Base-by-base conservation (phyloP, 371 early-diverging fungal species). In the Rhizopus stolonifer region DNA sequence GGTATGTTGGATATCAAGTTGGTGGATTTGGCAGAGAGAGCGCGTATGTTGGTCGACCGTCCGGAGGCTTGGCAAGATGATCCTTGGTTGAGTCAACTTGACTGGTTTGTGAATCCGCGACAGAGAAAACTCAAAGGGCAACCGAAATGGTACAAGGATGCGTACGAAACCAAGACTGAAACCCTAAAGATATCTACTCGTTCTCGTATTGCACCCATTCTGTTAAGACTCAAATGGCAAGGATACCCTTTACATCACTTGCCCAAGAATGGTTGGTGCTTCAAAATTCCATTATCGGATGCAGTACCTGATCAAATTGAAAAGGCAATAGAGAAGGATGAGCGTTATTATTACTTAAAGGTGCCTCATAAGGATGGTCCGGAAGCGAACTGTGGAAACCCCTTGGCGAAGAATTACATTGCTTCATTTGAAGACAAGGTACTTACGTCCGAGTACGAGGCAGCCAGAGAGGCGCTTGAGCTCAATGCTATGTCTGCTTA, bases 311-410 rank as follows among this genome's bases (percentile, higher is more conserved):
- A 44, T 4, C 32, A 58, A 40, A 15, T 23, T 29, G 26, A 18
- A 54, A 79, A 49, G 59, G 65, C 3, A 2, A 54, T 66, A 5
- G 14, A 48, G 0, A 34, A 54, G 5, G 77, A 80, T 18, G 73
- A 79, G 1, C 49, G 52, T 2, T 84, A 82, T 46, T 55, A 63
- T 1, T 92, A 86, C 56, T 73, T 83, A 56, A 85, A 87, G 18
- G 76, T 97, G 0, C 97, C 97, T 4, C 95, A 96, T 68, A 88
- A 90, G 46, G 88, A 87, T 50, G 96, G 96, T 17, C 91, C 91
- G 8, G 73, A 76, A 0, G 77, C 75, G 3, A 91, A 93, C 63
- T 89, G 89, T 54, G 95, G 94, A 7, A 93, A 86, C 52, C 95
- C 95, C 1, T 73, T 98, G 10, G 75, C 90, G 10, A 96, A 96